Base-by-base conservation (phyloP, 257 asterid genomes). In the Capsicum pubescens region DNA sequence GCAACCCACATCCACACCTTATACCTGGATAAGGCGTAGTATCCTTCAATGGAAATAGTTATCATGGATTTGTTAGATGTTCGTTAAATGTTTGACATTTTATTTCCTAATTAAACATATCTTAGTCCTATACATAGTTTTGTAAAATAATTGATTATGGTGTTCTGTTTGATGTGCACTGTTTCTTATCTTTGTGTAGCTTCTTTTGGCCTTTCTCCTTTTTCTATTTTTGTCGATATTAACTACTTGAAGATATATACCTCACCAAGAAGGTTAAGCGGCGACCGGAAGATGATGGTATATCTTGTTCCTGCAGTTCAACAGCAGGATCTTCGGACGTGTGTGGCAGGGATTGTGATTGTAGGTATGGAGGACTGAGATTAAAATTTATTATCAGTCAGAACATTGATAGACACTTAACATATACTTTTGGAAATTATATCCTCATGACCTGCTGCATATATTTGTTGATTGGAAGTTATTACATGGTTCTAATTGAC, bases 231-330 rank as follows among this genome's bases (percentile, higher is more conserved):
- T 87, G 88, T 88, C 48, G 70, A 36, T 82, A 92, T 87, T 95
- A 89, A 93, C 91, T 71, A 68, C 39, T 77, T 69, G 56, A 87
- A 96, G 99, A 93, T 92, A 86, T 96, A 79, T 95, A 96, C 86
- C 90, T 91, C 85, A 91, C 97, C 9, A 94, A 94, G 93, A 94
- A 86, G 92, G 86, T 91, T 48, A 96, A 93, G 91, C 91, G 85
- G 91, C 98, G 97, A 48, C 85, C 84, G 86, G 94, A 91, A 82
- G 99, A 96, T 82, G 98, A 94, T 90, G 98, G 97, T 82, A 94
- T 93, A 83, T 94, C 86, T 81, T 96, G 99, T 89, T 87, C 95
- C 85, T 96, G 99, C 94, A 90, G 90, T 88, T 89, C 94, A 35
- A 78, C 90, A 14, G 56, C 89, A 79, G 99, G 91, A 86, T 87